These are phyloP conservation scores for Nakazawaea populi DNA, from an alignment of 805 yeast genomes.

Conservation along the genomic window DNA sequence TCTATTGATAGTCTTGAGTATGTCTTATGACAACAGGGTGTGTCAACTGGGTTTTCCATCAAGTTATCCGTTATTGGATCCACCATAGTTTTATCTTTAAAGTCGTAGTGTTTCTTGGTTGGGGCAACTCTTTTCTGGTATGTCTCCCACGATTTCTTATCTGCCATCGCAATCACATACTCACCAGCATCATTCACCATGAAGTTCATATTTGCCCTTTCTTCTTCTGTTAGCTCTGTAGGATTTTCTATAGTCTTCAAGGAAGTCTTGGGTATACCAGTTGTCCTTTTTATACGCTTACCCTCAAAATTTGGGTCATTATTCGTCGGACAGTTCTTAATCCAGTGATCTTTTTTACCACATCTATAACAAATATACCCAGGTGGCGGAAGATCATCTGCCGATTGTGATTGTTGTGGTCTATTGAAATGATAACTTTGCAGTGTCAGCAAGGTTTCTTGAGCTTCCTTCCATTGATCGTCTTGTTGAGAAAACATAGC, in stretches of 20 bases:
- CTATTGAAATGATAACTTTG: slow-evolving; percentile 8
- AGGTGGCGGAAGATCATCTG: slow-evolving; percentile 86
- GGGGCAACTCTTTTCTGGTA: slow-evolving; percentile 59
- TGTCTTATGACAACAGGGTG: slow-evolving; percentile 59
- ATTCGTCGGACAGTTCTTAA: slow-evolving; percentile 91
- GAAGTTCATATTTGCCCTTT: slow-evolving; percentile 48
- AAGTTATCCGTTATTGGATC: slow-evolving; percentile 69
- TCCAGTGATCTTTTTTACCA: slow-evolving; percentile 92
- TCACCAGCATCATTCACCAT: slow-evolving; percentile 94
- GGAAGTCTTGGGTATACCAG: slow-evolving; percentile 95
- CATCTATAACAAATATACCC: slow-evolving; percentile 96
- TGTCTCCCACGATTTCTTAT: slow-evolving; percentile 81
- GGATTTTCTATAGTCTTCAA: slow-evolving; percentile 83
- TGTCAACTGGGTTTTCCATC: slow-evolving; percentile 65
- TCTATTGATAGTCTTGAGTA: slow-evolving; percentile 63
- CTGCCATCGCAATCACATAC: slow-evolving; percentile 94
- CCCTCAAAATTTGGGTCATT: slow-evolving; percentile 93
- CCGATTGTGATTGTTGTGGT: slow-evolving; percentile 16
- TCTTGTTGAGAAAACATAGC: slow-evolving; percentile 91
- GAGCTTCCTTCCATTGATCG: slow-evolving; percentile 93
- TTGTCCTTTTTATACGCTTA: slow-evolving; percentile 81
- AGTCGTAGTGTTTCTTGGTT: slow-evolving; percentile 37
- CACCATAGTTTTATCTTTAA: slow-evolving; percentile 53
- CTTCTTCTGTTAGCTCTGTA: slow-evolving; percentile 45
- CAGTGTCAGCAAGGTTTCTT: slow-evolving; percentile 72